These are phyloP conservation scores for Oryza officinalis DNA, from an alignment of 176 grass and related monocot species.

Conservation along the genomic window DNA sequence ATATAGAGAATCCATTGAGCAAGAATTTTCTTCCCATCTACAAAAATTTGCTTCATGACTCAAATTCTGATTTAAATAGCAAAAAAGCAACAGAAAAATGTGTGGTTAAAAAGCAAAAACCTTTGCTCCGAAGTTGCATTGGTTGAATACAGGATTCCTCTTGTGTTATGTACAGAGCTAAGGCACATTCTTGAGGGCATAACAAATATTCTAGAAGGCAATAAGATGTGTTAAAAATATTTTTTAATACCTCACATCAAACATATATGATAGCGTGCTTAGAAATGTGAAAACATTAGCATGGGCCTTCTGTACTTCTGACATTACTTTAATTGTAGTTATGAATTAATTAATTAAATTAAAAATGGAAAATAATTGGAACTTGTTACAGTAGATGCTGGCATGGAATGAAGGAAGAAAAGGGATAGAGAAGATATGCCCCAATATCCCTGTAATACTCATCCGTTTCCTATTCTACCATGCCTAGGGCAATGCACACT, in stretches of 20 bases:
- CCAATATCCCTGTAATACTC: neutral
- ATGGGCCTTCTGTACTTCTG: neutral
- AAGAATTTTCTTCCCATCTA: conserved; percentile 82
- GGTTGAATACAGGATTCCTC: conserved; percentile 49
- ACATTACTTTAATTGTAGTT: neutral
- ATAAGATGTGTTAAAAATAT: neutral
- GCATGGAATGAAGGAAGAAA: neutral
- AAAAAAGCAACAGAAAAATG: neutral
- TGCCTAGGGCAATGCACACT: neutral
- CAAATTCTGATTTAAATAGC: neutral
- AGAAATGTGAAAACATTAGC: neutral
- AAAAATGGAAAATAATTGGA: neutral
- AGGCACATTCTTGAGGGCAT: conserved; percentile 86
- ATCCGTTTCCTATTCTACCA: neutral
- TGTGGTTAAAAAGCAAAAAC: conserved; percentile 31
- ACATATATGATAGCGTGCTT: neutral
- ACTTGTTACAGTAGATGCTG: neutral
- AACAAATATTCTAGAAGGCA: conserved; percentile 61
- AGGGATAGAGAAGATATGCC: neutral
- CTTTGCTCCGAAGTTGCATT: conserved; percentile 49
- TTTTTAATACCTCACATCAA: neutral
- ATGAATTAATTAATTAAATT: neutral
- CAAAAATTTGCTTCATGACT: conserved; percentile 27
- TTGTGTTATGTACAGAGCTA: conserved; percentile 66
- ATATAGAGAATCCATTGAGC: conserved; percentile 75